phyloP scores from a whole-genome alignment of 768 basidiomycete genomes.

The Kwoniella europaea region DNA sequence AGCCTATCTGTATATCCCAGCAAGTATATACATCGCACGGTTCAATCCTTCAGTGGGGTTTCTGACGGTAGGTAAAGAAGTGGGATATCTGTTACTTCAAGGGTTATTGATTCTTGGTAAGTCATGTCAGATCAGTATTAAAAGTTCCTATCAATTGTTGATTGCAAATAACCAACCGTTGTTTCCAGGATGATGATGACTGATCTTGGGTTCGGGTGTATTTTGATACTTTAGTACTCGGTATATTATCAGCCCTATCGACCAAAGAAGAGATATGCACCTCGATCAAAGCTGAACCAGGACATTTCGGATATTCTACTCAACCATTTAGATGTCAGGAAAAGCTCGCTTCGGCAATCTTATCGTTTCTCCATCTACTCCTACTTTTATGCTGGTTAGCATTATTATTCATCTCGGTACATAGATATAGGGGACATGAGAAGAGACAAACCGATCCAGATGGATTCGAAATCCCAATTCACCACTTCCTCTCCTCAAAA shows the following conservation, averaged over 20 bases:
- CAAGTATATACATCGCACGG: not conserved
- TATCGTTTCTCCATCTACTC: not conserved
- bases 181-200: no score
- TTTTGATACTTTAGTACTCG: not conserved
- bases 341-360: not conserved
- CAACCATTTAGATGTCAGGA: not conserved
- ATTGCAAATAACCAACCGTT: no score
- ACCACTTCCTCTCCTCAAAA: not conserved
- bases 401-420: not conserved
- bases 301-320: not conserved
- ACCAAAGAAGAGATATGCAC: conserved; percentile 3
- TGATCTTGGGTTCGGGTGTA: not conserved
- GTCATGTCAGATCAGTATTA: not conserved
- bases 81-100: not conserved
- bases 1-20: not conserved
- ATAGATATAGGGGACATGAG: not conserved
- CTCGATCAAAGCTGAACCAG: not conserved
- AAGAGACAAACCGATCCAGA: not conserved
- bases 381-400: not conserved
- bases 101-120: not conserved
- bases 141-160: no score
- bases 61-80: not conserved
- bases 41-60: not conserved
- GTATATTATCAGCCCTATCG: conserved; percentile 1
- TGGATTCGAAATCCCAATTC: not conserved